A percentile compares a stretch with the other conserved stretches of the same genome.
These are phyloP conservation scores for Verbascum thapsus DNA, from an alignment of 257 asterid species.

Conservation along the genomic window DNA sequence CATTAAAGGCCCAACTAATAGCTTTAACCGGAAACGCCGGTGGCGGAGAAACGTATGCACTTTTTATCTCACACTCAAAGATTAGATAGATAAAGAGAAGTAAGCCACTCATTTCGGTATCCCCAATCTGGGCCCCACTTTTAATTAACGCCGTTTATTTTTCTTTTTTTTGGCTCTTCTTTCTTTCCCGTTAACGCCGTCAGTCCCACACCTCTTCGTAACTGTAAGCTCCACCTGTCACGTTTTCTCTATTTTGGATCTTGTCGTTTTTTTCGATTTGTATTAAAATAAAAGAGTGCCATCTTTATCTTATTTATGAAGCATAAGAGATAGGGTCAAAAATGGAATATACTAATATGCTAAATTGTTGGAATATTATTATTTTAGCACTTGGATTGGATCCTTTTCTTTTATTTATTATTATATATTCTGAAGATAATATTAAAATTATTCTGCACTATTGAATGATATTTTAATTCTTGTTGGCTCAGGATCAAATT, in stretches of 20 bases:
- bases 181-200: slow-evolving; percentile 23
- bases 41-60: slow-evolving; percentile 25
- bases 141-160: slow-evolving; percentile 27
- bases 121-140: slow-evolving; percentile 24
- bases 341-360: slow-evolving; percentile 13
- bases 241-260: neutral
- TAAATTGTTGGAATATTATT: neutral
- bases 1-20: slow-evolving; percentile 2
- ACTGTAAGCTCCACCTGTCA: slow-evolving; percentile 14
- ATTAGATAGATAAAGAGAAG: too few species aligned
- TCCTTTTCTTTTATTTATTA: too few species aligned
- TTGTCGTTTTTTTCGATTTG: neutral
- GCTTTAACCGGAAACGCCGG: slow-evolving; percentile 35
- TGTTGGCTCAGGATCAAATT: too few species aligned
- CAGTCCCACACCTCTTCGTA: too few species aligned
- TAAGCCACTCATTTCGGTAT: slow-evolving; percentile 36
- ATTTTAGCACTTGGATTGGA: too few species aligned
- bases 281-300: neutral
- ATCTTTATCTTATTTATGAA: neutral
- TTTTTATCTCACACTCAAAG: slow-evolving; percentile 1
- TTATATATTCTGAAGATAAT: too few species aligned
- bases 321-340: neutral
- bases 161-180: slow-evolving; percentile 11
- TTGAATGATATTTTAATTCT: too few species aligned
- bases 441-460: too few species aligned